Evolutionary conservation across 768 basidiomycete genomes (phyloP).

Genomic region (Lactarius indigo): DNA sequence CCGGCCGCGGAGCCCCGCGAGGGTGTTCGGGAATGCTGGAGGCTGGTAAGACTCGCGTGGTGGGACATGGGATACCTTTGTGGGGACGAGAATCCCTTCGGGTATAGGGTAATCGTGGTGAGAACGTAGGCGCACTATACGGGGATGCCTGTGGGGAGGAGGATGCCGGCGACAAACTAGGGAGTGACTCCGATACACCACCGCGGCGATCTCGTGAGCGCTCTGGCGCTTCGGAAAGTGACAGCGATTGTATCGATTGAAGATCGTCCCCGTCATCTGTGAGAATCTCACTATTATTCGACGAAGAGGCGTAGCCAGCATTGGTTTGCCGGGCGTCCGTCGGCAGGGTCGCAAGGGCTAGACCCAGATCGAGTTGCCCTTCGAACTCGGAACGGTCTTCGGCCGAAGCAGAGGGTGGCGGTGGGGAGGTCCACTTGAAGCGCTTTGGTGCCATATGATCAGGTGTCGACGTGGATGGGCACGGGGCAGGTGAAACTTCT

Average conservation of each 20-base stretch:
- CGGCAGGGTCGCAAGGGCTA: constrained; percentile 66
- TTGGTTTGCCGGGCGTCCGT: constrained; percentile 56
- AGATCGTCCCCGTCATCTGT: constrained; percentile 76
- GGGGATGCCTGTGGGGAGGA: constrained; percentile 10
- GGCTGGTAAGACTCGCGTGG: background rate
- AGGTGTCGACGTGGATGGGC: constrained; percentile 27
- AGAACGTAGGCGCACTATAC: background rate
- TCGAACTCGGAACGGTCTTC: constrained; percentile 66
- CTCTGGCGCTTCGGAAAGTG: constrained; percentile 20
- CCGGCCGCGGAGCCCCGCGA: constrained; percentile 4
- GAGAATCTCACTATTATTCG: constrained; percentile 59
- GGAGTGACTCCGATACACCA: constrained; percentile 17
- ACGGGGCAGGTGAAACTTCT: constrained; percentile 20
- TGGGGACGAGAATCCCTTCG: background rate
- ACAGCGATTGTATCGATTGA: constrained; percentile 58
- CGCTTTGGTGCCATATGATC: constrained; percentile 80
- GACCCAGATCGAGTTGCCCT: constrained; percentile 57
- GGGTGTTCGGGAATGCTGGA: background rate
- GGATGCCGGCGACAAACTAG: constrained; percentile 14
- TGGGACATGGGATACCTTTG: background rate
- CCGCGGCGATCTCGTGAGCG: background rate
- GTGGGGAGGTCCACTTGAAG: constrained; percentile 81
- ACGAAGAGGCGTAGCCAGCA: constrained; percentile 45
- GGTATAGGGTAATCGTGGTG: background rate
- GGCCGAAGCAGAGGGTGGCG: constrained; percentile 69